Evolutionary conservation across 2,329 filamentous ascomycete genomes (phyloP).

Genomic region (Calcarisporium arbuscula): DNA sequence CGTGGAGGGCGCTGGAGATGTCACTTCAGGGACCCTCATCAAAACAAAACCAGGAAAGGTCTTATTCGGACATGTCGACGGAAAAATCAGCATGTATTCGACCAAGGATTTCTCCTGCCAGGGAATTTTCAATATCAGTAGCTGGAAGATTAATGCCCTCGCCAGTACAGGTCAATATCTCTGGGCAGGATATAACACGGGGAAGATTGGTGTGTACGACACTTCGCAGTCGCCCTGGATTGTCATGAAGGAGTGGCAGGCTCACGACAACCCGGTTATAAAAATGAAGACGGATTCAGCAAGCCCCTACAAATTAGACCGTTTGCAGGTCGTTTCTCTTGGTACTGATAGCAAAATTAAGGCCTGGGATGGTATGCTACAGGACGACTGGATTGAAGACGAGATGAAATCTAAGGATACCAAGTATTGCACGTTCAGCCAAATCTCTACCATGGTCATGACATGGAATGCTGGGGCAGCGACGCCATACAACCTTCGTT

Average conservation of each 20-base stretch:
- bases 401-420: slow-evolving; percentile 80
- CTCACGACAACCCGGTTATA: slow-evolving; percentile 76
- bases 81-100: slow-evolving; percentile 92
- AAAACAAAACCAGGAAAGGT: slow-evolving; percentile 70
- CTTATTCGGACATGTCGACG: slow-evolving; percentile 88
- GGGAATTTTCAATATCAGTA: slow-evolving; percentile 76
- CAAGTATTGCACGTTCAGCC: slow-evolving; percentile 79
- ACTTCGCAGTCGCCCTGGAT: slow-evolving; percentile 76
- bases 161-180: slow-evolving; percentile 74
- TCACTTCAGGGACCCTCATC: slow-evolving; percentile 76
- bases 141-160: slow-evolving; percentile 91
- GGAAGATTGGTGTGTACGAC: slow-evolving; percentile 91
- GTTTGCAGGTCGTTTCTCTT: slow-evolving; percentile 77
- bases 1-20: slow-evolving; percentile 71
- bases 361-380: slow-evolving; percentile 86
- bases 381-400: slow-evolving; percentile 89
- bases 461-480: slow-evolving; percentile 98
- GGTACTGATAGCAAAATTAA: slow-evolving; percentile 81
- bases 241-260: slow-evolving; percentile 91
- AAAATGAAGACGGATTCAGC: slow-evolving; percentile 72
- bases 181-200: slow-evolving; percentile 93
- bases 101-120: slow-evolving; percentile 68
- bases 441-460: slow-evolving; percentile 73
- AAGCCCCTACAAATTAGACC: slow-evolving; percentile 78
- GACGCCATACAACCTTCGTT: slow-evolving; percentile 75